A percentile compares a stretch with the other conserved stretches of the same genome.
phyloP scores from a whole-genome alignment of 1,284 basidiomycete species.

The Fistulina hepatica region DNA sequence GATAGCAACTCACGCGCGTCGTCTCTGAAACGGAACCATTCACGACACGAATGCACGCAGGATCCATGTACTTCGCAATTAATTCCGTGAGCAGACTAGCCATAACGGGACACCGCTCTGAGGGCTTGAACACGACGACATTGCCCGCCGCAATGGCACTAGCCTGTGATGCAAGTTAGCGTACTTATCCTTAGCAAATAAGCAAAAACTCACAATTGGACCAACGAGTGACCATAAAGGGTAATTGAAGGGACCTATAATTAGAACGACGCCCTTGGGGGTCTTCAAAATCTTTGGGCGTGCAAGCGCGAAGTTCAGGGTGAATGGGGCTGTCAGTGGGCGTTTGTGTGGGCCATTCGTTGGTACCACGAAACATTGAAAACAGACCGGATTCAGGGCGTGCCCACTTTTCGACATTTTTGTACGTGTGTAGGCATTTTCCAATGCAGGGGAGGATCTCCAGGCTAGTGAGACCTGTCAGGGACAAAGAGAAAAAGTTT shows the following conservation, averaged over 20 bases:
- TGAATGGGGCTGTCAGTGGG: constrained; percentile 48
- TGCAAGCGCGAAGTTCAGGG: constrained; percentile 42
- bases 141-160: constrained; percentile 79
- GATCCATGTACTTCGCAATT: constrained; percentile 74
- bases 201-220: constrained; percentile 38
- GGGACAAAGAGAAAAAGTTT: not conserved
- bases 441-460: constrained; percentile 43
- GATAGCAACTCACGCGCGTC: constrained; percentile 38
- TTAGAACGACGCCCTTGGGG: constrained; percentile 55
- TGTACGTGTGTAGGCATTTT: constrained; percentile 56
- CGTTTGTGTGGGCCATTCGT: too few relatives aligned
- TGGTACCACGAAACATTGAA: too few relatives aligned
- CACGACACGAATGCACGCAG: constrained; percentile 59
- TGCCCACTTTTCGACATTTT: constrained; percentile 67
- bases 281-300: constrained; percentile 58
- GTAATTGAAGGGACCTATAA: constrained; percentile 51
- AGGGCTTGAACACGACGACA: constrained; percentile 67
- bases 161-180: constrained; percentile 28
- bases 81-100: constrained; percentile 65
- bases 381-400: too few relatives aligned
- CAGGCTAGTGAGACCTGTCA: constrained; percentile 28
- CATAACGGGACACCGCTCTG: constrained; percentile 63
- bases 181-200: not conserved
- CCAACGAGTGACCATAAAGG: constrained; percentile 39
- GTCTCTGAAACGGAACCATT: constrained; percentile 71